Evolutionary conservation across 2,329 filamentous ascomycete genomes (phyloP), one percentile per base, ranked within the genome.

Genomic region (Mycogone perniciosa): DNA sequence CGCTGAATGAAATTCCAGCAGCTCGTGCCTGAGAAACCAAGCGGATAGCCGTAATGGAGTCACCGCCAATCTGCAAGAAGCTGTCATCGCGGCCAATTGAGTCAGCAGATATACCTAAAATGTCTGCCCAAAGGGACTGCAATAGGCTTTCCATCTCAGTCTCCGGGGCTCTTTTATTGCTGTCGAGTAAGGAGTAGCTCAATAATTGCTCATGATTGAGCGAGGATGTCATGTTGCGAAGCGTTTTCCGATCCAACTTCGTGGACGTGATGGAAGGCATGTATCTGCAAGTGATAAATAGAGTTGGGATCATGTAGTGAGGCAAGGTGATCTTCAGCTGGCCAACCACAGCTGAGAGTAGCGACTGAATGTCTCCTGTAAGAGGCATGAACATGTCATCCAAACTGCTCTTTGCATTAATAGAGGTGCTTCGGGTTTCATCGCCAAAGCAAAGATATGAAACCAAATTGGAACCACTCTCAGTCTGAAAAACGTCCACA

Each of bases 61-160:
- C 50, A 27, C 48, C 48, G 7, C 48, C 48, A 35, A 51, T 40
- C 20, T 47, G 48, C 6, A 51, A n/a, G 13, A 51, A 51, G 31
- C 44, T 41, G 4, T 51, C 48, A 42, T 51, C 50, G 2, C 39
- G 41, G 11, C 46, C 45, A 20, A 48, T 39, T 6, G 40, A 44
- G 6, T 44, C 46, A 11, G 27, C 5, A 1, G 44, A 7, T 10
- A 52, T 30, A 7, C 38, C 40, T 7, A 52, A 9, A 5, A 52
- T 11, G 3, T 11, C 9, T 6, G 45, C 33, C 50, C 50, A 52
- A 8, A 52, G 34, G 2, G 20, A 11, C 26, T 52, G 50, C 2
- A 52, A n/a, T 5, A 13, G 33, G 10, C 4, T 29, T 30, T 52
- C 50, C 31, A 51, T 47, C 3, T 41, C 49, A 10, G 49, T 51